Conservation (phyloP, 768 basidiomycete genomes). For the Boletus insuetus region DNA sequence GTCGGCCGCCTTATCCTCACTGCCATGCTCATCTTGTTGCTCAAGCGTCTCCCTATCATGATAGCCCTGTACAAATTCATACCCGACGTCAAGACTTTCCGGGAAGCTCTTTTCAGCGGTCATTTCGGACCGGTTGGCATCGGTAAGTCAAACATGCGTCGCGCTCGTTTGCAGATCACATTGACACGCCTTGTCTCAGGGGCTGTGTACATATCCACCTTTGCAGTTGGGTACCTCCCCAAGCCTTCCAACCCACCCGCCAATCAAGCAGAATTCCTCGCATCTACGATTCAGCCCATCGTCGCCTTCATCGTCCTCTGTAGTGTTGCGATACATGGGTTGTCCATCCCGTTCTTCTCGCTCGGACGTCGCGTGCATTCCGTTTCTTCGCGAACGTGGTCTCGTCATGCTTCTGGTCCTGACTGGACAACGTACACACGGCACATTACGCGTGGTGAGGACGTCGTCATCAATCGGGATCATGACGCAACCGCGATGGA, state of each 20-base stretch:
- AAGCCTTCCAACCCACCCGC: constrained; percentile 42
- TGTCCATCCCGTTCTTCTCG: constrained; percentile 94
- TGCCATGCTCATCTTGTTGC: constrained; percentile 74
- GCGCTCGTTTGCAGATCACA: neutral
- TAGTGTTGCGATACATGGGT: constrained; percentile 83
- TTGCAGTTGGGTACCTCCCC: constrained; percentile 64
- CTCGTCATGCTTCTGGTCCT: constrained; percentile 66
- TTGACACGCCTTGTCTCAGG: constrained; percentile 38
- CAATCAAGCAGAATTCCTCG: constrained; percentile 62
- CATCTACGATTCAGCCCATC: constrained; percentile 84
- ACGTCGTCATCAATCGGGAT: constrained; percentile 86
- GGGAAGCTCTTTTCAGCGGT: constrained; percentile 92
- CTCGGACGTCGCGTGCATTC: constrained; percentile 89
- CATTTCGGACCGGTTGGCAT: constrained; percentile 92
- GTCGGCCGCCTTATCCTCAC: constrained; percentile 86
- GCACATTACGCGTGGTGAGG: constrained; percentile 65
- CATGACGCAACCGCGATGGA: constrained; percentile 47
- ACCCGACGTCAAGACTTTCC: constrained; percentile 91
- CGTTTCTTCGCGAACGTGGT: constrained; percentile 79
- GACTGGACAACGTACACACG: constrained; percentile 84
- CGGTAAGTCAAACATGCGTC: constrained; percentile 37
- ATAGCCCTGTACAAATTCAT: constrained; percentile 87
- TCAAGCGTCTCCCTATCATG: constrained; percentile 83
- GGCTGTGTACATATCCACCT: constrained; percentile 90
- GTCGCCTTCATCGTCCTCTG: constrained; percentile 93